phyloP scores from a whole-genome alignment of 2,329 filamentous ascomycete genomes.

The Ophiocordyceps robertsii region DNA sequence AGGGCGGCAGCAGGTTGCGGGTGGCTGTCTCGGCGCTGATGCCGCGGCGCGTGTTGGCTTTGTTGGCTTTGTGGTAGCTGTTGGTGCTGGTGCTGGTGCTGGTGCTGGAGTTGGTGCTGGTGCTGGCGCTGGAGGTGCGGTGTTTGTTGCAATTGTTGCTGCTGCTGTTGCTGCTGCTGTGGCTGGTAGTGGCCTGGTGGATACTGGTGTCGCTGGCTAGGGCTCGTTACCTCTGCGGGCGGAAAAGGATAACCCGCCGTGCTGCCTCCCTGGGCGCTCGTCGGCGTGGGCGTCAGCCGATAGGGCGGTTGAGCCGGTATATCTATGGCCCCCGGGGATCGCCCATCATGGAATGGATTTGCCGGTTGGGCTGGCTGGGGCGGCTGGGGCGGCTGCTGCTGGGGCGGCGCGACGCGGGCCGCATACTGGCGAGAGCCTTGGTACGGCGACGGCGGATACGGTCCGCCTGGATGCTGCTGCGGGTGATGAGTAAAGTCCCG shows the following conservation, averaged over 20 bases:
- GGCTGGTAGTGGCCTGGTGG: constrained; percentile 26
- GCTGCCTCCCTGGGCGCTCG: constrained; percentile 21
- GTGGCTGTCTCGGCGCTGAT: constrained; percentile 33
- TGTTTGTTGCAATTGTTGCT: constrained; percentile 9
- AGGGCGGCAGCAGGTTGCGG: constrained; percentile 20
- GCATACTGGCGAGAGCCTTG: constrained; percentile 28
- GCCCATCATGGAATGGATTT: constrained; percentile 28
- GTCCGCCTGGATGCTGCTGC: constrained; percentile 16
- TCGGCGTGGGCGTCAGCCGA: constrained; percentile 32
- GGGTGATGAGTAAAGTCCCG: constrained; percentile 27
- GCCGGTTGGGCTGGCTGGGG: neutral
- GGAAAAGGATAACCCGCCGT: constrained; percentile 38
- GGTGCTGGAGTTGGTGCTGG: constrained; percentile 10
- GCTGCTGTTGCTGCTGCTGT: constrained; percentile 31
- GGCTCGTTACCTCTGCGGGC: constrained; percentile 30
- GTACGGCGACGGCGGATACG: constrained; percentile 27
- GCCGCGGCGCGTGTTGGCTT: neutral
- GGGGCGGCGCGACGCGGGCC: constrained; percentile 25
- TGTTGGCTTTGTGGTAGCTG: neutral
- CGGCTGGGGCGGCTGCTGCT: constrained; percentile 23
- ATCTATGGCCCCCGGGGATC: constrained; percentile 29
- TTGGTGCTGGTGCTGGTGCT: constrained; percentile 11
- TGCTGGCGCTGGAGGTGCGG: constrained; percentile 6
- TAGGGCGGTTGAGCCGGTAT: constrained; percentile 30
- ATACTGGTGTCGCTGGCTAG: constrained; percentile 38